Conservation (phyloP, 1,284 basidiomycete genomes). For the Heterobasidion annosum region DNA sequence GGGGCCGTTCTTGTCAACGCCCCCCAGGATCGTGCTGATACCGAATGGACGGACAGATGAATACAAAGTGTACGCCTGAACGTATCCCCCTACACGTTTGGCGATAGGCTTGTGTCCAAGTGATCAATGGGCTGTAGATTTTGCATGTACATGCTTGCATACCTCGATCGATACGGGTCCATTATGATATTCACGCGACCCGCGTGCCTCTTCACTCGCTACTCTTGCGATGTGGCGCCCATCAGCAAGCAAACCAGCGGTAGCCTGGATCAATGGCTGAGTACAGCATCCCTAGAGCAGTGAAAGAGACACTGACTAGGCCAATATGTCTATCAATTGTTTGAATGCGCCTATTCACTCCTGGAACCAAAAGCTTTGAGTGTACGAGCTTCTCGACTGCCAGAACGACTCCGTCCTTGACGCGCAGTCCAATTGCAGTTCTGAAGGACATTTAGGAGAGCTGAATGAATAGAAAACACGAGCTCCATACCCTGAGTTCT, state of each 20-base stretch:
- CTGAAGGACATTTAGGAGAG: constrained; percentile 28
- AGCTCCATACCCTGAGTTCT: constrained; percentile 80
- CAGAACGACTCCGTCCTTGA: constrained; percentile 90
- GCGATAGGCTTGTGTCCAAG: constrained; percentile 53
- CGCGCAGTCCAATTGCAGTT: constrained; percentile 85
- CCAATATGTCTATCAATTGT: constrained; percentile 92
- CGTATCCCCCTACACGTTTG: constrained; percentile 81
- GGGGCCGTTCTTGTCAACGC: constrained; percentile 86
- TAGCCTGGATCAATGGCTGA: constrained; percentile 47
- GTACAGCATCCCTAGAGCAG: not conserved
- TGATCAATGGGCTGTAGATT: not conserved
- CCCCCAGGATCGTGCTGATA: constrained; percentile 85
- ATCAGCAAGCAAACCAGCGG: constrained; percentile 91
- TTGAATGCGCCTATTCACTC: constrained; percentile 88
- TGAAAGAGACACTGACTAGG: constrained; percentile 40
- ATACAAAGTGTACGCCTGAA: constrained; percentile 96
- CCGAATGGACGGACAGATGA: constrained; percentile 98
- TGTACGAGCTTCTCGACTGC: constrained; percentile 98
- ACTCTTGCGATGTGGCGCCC: constrained; percentile 84
- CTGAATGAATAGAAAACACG: not conserved
- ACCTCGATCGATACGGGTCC: constrained; percentile 80
- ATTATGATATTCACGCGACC: constrained; percentile 71
- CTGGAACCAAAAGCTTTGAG: constrained; percentile 93
- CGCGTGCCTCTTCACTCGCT: constrained; percentile 79
- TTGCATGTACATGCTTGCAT: constrained; percentile 7